Base-by-base conservation (phyloP, 768 basidiomycete species). In the Sporobolomyces roseus region DNA sequence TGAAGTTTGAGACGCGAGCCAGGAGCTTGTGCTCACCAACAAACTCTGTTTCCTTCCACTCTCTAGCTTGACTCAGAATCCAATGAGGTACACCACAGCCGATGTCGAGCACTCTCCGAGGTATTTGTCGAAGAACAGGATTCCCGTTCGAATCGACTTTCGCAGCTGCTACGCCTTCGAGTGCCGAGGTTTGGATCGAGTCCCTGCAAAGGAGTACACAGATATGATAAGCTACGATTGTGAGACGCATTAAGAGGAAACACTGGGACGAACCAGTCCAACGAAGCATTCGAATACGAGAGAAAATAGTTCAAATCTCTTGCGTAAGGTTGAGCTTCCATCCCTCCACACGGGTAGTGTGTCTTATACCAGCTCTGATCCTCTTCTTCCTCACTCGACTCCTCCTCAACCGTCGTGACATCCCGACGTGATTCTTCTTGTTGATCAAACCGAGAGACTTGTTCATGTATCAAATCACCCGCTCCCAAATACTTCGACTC, bases 31-130 rank as follows among this genome's bases (percentile, higher is more conserved):
- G 27, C 66, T 27, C 23, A 67, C 60, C 66, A 48, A 62, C 61
- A 10, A 68, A 68, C 23, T 27, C 5, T 3, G 66, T 68, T 32
- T 68, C 49, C 25, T 63, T 25, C 66, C 66, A 68, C 0, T 38
- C 17, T 4, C 50, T n/a, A 16, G 58, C 58, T 19, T 60, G 58
- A 46, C 30, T 35, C 29, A 60, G 14, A 4, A 60, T 58, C 32
- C 25, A 68, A 41, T 49, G 56, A 16, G 48, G 46, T 43, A 32
- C 32, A 1, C 66, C 66, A 46, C 61, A 43, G 16, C 54, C 66
- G 25, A 68, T 16, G 27, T 68, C 66, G n/a, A 68, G 61, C 9
- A 68, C 66, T 7, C 25, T 32, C 30, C 25, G 23, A 10, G 66
- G 66, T 3, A 41, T 45, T 7, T 30, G 9, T 2, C 45, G 58